Conservation (phyloP, 1,139 yeast species). For the Saccharomyces hybrid region DNA sequence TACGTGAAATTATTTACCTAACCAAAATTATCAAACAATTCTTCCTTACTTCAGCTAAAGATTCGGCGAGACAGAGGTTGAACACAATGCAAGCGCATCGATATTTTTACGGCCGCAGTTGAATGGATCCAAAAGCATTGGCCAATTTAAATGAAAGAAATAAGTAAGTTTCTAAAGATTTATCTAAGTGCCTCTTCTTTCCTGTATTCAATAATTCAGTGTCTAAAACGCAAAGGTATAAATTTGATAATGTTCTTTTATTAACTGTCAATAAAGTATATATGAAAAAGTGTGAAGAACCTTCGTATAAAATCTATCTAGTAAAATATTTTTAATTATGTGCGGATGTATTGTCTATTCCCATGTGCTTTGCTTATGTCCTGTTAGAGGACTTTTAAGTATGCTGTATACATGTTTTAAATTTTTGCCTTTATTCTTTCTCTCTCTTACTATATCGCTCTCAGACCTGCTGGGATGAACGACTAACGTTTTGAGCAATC, state of each 20-base stretch:
- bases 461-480: slow-evolving; percentile 2
- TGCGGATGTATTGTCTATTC: not conserved
- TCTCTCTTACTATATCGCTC: not conserved
- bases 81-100: too few species aligned
- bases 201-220: too few species aligned
- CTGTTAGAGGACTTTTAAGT: not conserved
- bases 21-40: too few species aligned
- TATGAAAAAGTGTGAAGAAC: not conserved
- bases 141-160: too few species aligned
- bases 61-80: too few species aligned
- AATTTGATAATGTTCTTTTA: not conserved
- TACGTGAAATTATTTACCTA: too few species aligned
- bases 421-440: not conserved
- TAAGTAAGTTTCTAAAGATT: too few species aligned
- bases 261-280: not conserved
- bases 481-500: slow-evolving; percentile 3
- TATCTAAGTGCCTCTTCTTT: too few species aligned
- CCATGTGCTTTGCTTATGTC: not conserved
- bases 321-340: not conserved
- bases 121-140: too few species aligned
- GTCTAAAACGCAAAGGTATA: too few species aligned
- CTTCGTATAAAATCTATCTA: not conserved
- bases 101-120: too few species aligned
- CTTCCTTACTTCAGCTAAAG: too few species aligned
- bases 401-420: not conserved